Base-by-base conservation (phyloP, 345 rosid genomes). In the Syzygium oleosum region DNA sequence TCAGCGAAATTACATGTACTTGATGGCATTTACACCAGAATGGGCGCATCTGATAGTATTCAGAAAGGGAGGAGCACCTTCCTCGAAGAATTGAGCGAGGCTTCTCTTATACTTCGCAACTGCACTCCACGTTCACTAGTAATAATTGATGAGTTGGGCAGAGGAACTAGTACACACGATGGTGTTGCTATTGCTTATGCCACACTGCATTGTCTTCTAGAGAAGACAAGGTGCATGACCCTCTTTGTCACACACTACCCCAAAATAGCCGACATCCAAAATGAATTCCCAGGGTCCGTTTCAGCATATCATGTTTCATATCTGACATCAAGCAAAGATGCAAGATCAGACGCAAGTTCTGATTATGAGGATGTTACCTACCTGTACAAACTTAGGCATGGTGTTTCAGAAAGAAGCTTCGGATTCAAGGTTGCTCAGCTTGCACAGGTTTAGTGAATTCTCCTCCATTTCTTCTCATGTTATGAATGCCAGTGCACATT, bases 201-300 rank as follows among this genome's bases (percentile, higher is more conserved):
- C 53, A 92, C 98, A n/a, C 89, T 97, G 89, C 93, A 92, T 85
- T 93, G 95, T 94, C 93, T 97, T 56, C 89, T 97, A 84, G 87
- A 90, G 87, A 92, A 94, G 88, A 97, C 93, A 89, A 94, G 89
- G 90, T 93, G 98, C 93, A 86, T 94, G 94, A 94, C 92, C 90
- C 98, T 97, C 77, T 97, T 97, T 88, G 99, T 97, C 59, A 97
- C 99, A 23, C 99, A 96, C 92, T 96, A 97, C 92, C 98, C 99
- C 12, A 95, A 95, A 90, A 93, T 96, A 87, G 93, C 96, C 21
- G 95, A 95, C 52, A 91, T 96, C 52, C 92, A 85, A 89, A 91
- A 84, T 52, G 87, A 89, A 85, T 94, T 94, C 85, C 96, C 94
- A 5, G 92, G 91, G 85, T 92, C 94, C 31, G 95, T 92, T 52